Evolutionary conservation across 805 yeast genomes (phyloP), one percentile per base, ranked within the genome.

Genomic region (Blastobotrys peoriensis): DNA sequence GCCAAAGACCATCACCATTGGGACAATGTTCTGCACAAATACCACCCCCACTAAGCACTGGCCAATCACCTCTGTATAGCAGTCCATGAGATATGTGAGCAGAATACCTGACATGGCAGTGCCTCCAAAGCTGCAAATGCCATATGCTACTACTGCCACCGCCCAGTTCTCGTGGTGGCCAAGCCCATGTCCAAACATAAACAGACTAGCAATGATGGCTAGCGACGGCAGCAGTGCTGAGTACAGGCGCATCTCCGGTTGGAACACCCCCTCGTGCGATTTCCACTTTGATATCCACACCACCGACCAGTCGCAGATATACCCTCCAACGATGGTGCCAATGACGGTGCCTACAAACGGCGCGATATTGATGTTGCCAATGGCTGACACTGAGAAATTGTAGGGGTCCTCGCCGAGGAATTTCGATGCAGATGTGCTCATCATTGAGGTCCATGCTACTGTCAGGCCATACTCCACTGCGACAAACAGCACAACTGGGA

Each of bases 271-370:
- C 9, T 39, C 19, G 22, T 39, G 23, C n/a, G n/a, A n/a, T 25
- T 25, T 25, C 42, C 36, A 27, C 27, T 39, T 39, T 6, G 42
- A 25, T 3, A 39, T 18, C 22, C 30, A 36, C 18, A 48, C 8
- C 30, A 46, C 42, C 8, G 43, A 42, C 44, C 42, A 42, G 33
- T 48, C 51, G 37, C 43, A 39, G 22, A 41, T 9, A 4, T 15
- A 33, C 8, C 51, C 51, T 2, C 51, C 51, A 15, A 36, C 36
- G 4, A 48, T 5, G 4, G 47, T 25, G 8, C 51, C 51, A 38
- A 42, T 21, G n/a, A 43, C 39, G 33, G 45, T 46, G 2, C 51
- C 51, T 4, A 48, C 34, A n/a, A 48, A 46, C 9, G 51, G 46
- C 2, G 46, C 30, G 9, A 45, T 35, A 36, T 46, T 46, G 30